Evolutionary conservation across 805 yeast genomes (phyloP), one percentile per base, ranked within the genome.

Genomic region (Suhomyces sp.): DNA sequence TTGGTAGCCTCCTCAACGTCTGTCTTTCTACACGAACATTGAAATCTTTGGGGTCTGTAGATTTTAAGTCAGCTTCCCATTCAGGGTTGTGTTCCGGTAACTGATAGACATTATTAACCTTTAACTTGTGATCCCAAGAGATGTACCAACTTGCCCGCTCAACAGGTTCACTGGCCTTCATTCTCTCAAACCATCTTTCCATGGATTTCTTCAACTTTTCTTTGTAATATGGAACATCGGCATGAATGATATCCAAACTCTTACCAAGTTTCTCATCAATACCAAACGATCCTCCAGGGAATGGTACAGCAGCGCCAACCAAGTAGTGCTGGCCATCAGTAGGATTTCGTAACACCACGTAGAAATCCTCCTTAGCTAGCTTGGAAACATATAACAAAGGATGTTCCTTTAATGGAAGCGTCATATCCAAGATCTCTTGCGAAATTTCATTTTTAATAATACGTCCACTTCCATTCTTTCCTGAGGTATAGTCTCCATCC

Each of bases 131-230:
- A 52, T 82, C 88, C 88, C 87, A 82, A 3, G 86, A 68, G 27
- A 81, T 74, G 51, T 79, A 81, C 83, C 84, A 82, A 3, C 83
- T 75, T 2, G 88, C 88, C 48, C 90, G 70, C 51, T 82, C 88
- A 18, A 82, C 88, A 2, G 82, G 76, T 36, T 75, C 79, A 10
- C 67, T 60, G 2, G 79, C 75, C 36, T 76, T 70, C 77, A 83
- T 72, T 47, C 76, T 69, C 16, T 63, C 69, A 55, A 82, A 81
- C 84, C 84, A 82, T 51, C 77, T 71, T 48, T 82, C 87, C 88
- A 82, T 82, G 0, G 86, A 79, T 21, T 65, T 73, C 52, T 79
- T 72, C 51, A 82, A 64, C 51, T 81, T 81, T 35, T 74, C 77
- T 46, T 76, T 68, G 49, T 82, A 82, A 54, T 81, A 79, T 4